Evolutionary conservation across 768 basidiomycete genomes (phyloP).

Genomic region (Boletus subparvulus): DNA sequence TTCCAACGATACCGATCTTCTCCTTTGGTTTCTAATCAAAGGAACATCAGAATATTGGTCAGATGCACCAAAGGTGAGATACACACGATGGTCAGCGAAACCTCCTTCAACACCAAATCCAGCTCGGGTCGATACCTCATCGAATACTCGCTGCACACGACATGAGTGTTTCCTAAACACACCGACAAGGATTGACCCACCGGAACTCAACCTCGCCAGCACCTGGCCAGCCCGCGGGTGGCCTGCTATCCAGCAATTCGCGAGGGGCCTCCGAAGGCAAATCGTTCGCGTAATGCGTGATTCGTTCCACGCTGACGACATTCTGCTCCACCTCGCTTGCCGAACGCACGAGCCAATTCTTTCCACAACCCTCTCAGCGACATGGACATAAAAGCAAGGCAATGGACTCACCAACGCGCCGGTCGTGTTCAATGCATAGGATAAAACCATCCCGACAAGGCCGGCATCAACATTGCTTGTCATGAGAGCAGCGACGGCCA

Average conservation of each 20-base stretch:
- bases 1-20: constrained; percentile 87
- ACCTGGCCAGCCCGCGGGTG: constrained; percentile 65
- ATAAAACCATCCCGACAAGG: constrained; percentile 81
- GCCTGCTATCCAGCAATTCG: constrained; percentile 60
- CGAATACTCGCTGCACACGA: constrained; percentile 55
- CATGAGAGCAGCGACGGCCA: constrained; percentile 69
- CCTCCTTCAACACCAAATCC: constrained; percentile 74
- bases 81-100: constrained; percentile 67
- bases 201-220: constrained; percentile 73
- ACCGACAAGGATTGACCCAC: constrained; percentile 35
- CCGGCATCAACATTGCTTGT: constrained; percentile 83
- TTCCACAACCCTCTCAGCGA: neutral
- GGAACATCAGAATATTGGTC: constrained; percentile 3
- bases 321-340: constrained; percentile 90
- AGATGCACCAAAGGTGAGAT: neutral
- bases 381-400: neutral
- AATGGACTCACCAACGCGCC: constrained; percentile 62
- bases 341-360: constrained; percentile 83
- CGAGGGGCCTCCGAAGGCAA: constrained; percentile 73
- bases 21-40: constrained; percentile 63
- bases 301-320: constrained; percentile 86
- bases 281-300: constrained; percentile 71
- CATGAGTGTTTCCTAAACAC: neutral
- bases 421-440: constrained; percentile 82
- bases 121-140: constrained; percentile 78